A percentile compares a stretch with the other conserved stretches of the same genome.
phyloP scores from a whole-genome alignment of 2,329 filamentous ascomycete genomes.

The Clonostachys chloroleuca region DNA sequence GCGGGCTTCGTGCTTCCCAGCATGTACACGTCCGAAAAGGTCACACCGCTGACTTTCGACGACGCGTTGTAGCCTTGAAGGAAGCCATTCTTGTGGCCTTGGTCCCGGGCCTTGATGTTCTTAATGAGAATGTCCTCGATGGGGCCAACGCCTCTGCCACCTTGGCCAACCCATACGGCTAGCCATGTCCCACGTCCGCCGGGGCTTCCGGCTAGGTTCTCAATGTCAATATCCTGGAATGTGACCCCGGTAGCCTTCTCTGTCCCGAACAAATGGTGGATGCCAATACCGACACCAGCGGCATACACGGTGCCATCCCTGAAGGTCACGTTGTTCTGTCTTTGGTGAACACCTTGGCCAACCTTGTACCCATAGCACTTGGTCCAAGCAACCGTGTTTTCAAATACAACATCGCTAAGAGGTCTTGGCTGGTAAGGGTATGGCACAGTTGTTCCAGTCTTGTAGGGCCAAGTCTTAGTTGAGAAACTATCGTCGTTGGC shows the following conservation, averaged over 20 bases:
- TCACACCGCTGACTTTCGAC: background rate
- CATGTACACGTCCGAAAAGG: background rate
- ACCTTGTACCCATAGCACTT: background rate
- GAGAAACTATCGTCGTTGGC: conserved; percentile 2
- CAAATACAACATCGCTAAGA: conserved; percentile 1
- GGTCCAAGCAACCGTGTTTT: conserved; percentile 1
- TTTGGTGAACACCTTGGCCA: background rate
- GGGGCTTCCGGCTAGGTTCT: background rate
- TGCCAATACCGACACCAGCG: background rate
- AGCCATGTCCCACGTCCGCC: background rate
- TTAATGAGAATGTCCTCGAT: background rate
- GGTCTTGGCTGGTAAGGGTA: background rate
- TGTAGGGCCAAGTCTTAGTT: conserved; percentile 1
- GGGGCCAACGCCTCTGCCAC: background rate
- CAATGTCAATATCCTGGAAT: conserved; percentile 1
- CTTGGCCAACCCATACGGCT: background rate
- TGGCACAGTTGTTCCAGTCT: conserved; percentile 1
- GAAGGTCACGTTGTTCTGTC: background rate
- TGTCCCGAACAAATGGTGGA: conserved; percentile 1
- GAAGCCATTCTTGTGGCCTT: background rate
- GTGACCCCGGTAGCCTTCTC: background rate
- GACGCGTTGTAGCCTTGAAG: background rate
- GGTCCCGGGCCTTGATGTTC: background rate
- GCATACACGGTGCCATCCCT: background rate
- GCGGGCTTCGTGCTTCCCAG: conserved; percentile 1